phyloP scores from a whole-genome alignment of 768 basidiomycete genomes.

The Polyporus arcularius region DNA sequence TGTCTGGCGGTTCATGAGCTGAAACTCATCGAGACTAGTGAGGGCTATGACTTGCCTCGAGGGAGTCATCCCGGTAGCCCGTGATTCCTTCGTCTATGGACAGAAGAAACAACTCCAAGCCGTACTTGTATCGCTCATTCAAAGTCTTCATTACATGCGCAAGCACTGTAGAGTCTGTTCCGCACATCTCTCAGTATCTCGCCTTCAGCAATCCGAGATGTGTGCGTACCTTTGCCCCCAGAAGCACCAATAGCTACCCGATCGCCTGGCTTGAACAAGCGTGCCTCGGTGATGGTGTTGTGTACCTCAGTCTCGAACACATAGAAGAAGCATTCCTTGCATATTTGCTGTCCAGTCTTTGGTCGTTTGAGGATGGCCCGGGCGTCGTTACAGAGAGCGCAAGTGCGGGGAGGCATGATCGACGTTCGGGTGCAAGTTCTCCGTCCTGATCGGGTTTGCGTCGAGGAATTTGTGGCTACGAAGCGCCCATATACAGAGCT shows the following conservation, averaged over 20 bases:
- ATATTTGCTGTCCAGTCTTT: conserved; percentile 97
- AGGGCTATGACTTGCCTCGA: conserved; percentile 56
- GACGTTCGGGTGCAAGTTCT: conserved; percentile 17
- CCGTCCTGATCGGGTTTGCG: background rate
- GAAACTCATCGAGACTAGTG: background rate
- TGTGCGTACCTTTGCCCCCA: conserved; percentile 85
- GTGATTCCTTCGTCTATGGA: conserved; percentile 99
- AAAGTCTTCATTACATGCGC: conserved; percentile 96
- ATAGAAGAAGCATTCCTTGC: conserved; percentile 93
- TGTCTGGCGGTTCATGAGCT: conserved; percentile 54
- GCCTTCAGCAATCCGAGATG: background rate
- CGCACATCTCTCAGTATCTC: background rate
- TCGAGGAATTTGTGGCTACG: conserved; percentile 8
- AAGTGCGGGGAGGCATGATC: conserved; percentile 77
- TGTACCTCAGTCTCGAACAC: conserved; percentile 99
- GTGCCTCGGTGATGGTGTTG: conserved; percentile 85
- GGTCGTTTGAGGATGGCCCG: conserved; percentile 91
- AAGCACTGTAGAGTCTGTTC: conserved; percentile 91
- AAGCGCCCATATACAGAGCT: conserved; percentile 5
- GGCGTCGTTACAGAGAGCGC: conserved; percentile 72
- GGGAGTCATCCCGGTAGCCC: conserved; percentile 95
- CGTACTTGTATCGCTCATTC: conserved; percentile 93
- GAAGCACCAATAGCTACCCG: conserved; percentile 97
- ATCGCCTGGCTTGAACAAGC: conserved; percentile 87
- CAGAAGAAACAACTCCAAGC: conserved; percentile 85